Base-by-base conservation (phyloP, 1,284 basidiomycete species). In the Ganoderma resinaceum region DNA sequence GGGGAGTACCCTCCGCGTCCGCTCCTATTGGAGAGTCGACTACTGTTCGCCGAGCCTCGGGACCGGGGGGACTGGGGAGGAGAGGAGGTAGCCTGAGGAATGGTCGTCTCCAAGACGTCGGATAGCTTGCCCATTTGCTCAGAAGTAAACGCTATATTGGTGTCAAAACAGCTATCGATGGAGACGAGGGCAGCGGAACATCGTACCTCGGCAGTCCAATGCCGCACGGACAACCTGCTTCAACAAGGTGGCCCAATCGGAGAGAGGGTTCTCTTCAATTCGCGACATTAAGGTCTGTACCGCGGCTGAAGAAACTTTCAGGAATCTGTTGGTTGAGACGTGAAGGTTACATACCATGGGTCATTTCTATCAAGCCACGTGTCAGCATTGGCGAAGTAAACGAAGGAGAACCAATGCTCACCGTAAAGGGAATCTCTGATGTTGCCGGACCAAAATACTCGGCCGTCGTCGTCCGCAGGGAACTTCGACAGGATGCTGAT, bases 401-500 rank as follows among this genome's bases (percentile, higher is more conserved):
- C 11, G 4, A 23, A n/a, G 37, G 16, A 18, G 31, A 9, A 33
- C 53, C 11, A 42, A 16, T 33, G 82, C 88, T 66, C 70, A 91
- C 91, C 89, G 73, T 89, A 92, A 31, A 94, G 75, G 65, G 84
- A 79, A 77, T 93, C 91, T 65, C 89, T 82, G 42, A 91, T 77
- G 29, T 79, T 78, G 37, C 82, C 80, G 40, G 88, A 87, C 89
- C 90, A 92, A 73, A 92, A 92, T 2, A 91, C 87, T 43, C 88
- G 84, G 70, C 90, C 91, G 71, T 93, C 91, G 35, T 87, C 82
- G 73, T 93, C 91, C 35, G 84, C 80, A 0, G 92, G 92, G 79
- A 94, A 92, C 78, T 94, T 95, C 72, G 85, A 86, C 69, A 95
- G 77, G 61, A 93, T 84, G 67, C 90, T 91, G 65, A 89, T 84